These are phyloP conservation scores for Sporothrix brunneoviolacea DNA, from an alignment of 2,329 filamentous ascomycete species.

Conservation along the genomic window DNA sequence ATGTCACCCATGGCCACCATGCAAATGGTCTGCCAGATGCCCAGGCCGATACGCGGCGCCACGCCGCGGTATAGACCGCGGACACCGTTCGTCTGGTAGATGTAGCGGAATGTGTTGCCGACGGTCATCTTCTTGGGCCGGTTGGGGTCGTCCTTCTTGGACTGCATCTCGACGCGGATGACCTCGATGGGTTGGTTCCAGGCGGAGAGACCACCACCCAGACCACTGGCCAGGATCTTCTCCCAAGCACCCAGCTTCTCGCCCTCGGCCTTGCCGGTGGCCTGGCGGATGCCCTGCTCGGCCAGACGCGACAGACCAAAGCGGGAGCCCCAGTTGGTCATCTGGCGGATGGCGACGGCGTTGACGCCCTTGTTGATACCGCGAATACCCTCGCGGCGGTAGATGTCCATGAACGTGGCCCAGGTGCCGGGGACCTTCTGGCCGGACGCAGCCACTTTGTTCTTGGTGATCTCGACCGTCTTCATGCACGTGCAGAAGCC, in stretches of 20 bases:
- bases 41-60: conserved; percentile 84
- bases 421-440: conserved; percentile 86
- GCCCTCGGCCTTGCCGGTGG: conserved; percentile 70
- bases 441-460: conserved; percentile 81
- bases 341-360: conserved; percentile 95
- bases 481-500: conserved; percentile 99
- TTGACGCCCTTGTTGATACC: conserved; percentile 99
- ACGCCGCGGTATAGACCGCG: conserved; percentile 95
- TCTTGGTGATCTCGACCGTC: conserved; percentile 98
- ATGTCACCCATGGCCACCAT: conserved; percentile 99
- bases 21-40: conserved; percentile 98
- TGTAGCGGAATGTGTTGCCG: conserved; percentile 76
- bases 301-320: conserved; percentile 91
- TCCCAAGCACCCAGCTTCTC: conserved; percentile 73
- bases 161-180: conserved; percentile 99
- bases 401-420: conserved; percentile 94
- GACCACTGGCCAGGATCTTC: conserved; percentile 78
- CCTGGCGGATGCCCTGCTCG: conserved; percentile 75
- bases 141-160: conserved; percentile 96
- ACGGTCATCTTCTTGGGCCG: conserved; percentile 99
- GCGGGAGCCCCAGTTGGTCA: conserved; percentile 97
- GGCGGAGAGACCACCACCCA: conserved; percentile 90
- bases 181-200: conserved; percentile 99
- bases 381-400: conserved; percentile 83
- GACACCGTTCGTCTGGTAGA: conserved; percentile 82